Conservation (phyloP, 2,329 filamentous ascomycete genomes). For the Bisporella sp. region DNA sequence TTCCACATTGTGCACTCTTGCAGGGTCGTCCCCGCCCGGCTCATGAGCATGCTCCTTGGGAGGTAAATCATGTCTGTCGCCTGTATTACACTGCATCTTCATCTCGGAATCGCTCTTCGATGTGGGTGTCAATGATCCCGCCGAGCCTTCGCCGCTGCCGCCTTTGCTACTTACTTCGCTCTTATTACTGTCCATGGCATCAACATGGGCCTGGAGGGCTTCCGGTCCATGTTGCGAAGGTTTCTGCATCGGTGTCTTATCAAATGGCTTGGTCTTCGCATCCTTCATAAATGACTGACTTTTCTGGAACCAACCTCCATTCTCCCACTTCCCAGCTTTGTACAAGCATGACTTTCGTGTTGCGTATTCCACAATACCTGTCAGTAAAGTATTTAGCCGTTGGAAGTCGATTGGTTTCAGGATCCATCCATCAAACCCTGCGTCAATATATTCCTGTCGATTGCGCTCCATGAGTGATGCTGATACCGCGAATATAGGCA, state of each 20-base stretch:
- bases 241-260: too few species aligned
- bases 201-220: too few species aligned
- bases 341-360: conserved; percentile 60
- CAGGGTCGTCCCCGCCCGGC: too few species aligned
- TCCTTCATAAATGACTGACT: not conserved
- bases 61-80: too few species aligned
- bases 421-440: conserved; percentile 87
- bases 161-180: too few species aligned
- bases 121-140: too few species aligned
- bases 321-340: conserved; percentile 67
- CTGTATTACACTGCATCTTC: too few species aligned
- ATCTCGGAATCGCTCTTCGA: too few species aligned
- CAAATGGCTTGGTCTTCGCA: not conserved
- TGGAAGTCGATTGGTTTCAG: conserved; percentile 82
- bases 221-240: too few species aligned
- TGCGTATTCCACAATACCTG: conserved; percentile 57
- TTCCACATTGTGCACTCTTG: not conserved
- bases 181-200: too few species aligned
- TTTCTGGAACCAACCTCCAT: conserved; percentile 70
- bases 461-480: conserved; percentile 71
- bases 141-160: too few species aligned
- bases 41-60: too few species aligned
- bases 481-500: conserved; percentile 82
- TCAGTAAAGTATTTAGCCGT: conserved; percentile 60
- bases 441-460: conserved; percentile 60